Percentiles rank a stretch among this genome's conserved stretches.
These are phyloP conservation scores for Vigna nakashimae DNA, from an alignment of 306 rosid genomes.

Conservation along the genomic window DNA sequence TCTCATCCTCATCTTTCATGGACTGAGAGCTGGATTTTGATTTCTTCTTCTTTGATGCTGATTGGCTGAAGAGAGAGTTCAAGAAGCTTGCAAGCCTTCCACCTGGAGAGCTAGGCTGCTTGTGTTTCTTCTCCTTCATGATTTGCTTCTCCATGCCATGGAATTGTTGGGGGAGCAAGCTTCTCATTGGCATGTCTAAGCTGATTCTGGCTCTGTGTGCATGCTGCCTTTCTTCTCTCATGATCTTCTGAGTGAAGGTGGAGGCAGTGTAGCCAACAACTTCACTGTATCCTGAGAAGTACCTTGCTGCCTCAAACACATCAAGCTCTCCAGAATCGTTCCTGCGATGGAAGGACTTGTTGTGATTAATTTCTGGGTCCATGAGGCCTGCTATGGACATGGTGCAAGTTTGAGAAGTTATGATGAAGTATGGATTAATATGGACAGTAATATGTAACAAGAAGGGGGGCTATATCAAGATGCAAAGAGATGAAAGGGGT, in stretches of 20 bases:
- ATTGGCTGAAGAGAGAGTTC: slow-evolving; percentile 90
- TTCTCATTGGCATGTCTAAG: slow-evolving; percentile 89
- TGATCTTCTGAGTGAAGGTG: slow-evolving; percentile 56
- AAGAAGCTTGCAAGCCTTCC: slow-evolving; percentile 92
- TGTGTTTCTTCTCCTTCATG: slow-evolving; percentile 74
- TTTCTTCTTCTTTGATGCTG: slow-evolving; percentile 89
- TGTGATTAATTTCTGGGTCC: slow-evolving; percentile 63
- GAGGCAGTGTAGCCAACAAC: slow-evolving; percentile 47
- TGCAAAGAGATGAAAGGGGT: slow-evolving; percentile 55
- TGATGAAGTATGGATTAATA: slow-evolving; percentile 5
- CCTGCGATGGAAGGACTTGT: slow-evolving; percentile 72
- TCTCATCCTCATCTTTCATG: slow-evolving; percentile 76
- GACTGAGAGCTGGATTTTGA: slow-evolving; percentile 74
- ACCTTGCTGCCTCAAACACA: slow-evolving; percentile 89
- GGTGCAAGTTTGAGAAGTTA: slow-evolving; percentile 27
- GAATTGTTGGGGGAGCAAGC: slow-evolving; percentile 64
- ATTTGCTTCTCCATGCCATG: slow-evolving; percentile 61
- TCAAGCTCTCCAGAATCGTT: slow-evolving; percentile 84
- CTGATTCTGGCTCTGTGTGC: slow-evolving; percentile 73
- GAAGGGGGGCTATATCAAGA: slow-evolving; percentile 47
- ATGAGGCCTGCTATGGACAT: slow-evolving; percentile 76
- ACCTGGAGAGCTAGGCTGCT: slow-evolving; percentile 96
- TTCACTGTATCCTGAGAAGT: slow-evolving; percentile 90
- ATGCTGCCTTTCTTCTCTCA: slow-evolving; percentile 59
- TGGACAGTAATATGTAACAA: slow-evolving; percentile 35